phyloP scores from a whole-genome alignment of 129 eudicot species.

The Glebionis coronaria region DNA sequence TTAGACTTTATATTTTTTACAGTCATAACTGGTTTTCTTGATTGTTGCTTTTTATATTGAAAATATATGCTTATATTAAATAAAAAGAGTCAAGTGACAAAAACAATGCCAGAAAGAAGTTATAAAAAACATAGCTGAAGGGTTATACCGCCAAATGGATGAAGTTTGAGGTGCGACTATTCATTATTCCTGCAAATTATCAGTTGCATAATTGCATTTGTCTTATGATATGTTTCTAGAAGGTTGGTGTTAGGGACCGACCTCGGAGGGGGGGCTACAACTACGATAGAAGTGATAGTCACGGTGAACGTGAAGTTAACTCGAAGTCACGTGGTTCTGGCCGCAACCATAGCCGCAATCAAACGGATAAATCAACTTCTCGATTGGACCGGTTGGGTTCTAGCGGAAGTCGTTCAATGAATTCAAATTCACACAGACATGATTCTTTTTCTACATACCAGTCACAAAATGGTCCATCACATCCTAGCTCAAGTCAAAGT shows the following conservation, averaged over 20 bases:
- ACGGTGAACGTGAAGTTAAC: conserved; percentile 62
- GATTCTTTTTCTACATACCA: conserved; percentile 56
- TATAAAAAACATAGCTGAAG: no score
- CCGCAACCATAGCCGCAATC: conserved; percentile 66
- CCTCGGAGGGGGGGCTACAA: conserved; percentile 71
- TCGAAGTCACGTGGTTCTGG: conserved; percentile 61
- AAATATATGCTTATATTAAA: no score
- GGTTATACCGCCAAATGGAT: no score
- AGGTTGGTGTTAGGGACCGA: conserved; percentile 67
- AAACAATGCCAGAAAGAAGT: no score
- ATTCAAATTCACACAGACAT: conserved; percentile 51
- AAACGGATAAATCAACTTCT: conserved; percentile 57
- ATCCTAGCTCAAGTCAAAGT: conserved; percentile 51
- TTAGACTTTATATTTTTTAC: no score
- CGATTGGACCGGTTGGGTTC: conserved; percentile 52
- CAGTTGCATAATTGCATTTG: not conserved
- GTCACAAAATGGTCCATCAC: conserved; percentile 60
- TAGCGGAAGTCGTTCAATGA: conserved; percentile 54
- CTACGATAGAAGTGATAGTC: conserved; percentile 64
- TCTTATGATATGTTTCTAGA: conserved; percentile 34
- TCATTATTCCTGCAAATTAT: no score
- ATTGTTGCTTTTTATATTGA: no score
- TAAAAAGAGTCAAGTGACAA: no score
- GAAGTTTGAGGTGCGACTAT: no score
- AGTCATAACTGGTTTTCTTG: no score